phyloP scores from a whole-genome alignment of 441 rosid genomes.

The Corymbia calophylla region DNA sequence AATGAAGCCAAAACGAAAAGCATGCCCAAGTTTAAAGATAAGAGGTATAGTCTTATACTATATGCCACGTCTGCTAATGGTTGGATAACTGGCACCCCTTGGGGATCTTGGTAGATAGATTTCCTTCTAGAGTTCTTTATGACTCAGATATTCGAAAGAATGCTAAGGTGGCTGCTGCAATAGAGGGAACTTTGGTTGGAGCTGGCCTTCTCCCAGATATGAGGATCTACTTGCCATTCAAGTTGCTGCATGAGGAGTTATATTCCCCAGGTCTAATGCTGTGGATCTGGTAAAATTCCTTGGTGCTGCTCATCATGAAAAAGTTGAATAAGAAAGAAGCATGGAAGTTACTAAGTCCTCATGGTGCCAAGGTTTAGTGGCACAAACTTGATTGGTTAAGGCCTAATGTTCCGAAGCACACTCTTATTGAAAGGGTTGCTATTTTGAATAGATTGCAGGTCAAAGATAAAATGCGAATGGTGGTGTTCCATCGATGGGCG shows the following conservation, averaged over 20 bases:
- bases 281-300: background rate
- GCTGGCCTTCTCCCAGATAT: background rate
- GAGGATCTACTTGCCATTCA: background rate
- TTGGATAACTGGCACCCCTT: background rate
- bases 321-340: background rate
- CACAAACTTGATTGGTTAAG: background rate
- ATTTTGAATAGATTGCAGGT: background rate
- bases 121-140: background rate
- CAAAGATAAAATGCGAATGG: background rate
- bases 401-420: background rate
- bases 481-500: background rate
- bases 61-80: background rate
- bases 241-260: background rate
- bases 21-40: background rate
- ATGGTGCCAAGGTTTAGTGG: background rate
- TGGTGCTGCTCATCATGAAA: background rate
- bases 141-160: background rate
- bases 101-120: background rate
- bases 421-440: background rate
- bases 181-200: background rate
- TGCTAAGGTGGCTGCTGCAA: background rate
- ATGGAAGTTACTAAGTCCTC: background rate
- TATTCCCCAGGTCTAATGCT: background rate
- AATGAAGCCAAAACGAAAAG: background rate
- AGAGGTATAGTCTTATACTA: background rate